Conservation (phyloP, 2,329 filamentous ascomycete genomes). For the Beauveria bassiana region DNA sequence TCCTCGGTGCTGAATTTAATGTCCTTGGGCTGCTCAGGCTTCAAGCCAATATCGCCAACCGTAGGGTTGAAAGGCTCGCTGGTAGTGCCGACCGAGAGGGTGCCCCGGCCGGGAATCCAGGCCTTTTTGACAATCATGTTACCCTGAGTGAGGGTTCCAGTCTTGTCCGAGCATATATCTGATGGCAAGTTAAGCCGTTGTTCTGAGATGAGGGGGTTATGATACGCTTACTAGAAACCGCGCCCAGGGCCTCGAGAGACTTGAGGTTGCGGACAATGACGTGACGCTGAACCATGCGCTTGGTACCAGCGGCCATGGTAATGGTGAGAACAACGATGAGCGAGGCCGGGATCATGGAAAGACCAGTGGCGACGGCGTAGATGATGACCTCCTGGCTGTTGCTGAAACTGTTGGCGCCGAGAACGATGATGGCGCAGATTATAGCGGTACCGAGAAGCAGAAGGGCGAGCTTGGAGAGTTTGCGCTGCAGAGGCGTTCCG, state of each 20-base stretch:
- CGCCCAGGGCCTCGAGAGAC: conserved; percentile 46
- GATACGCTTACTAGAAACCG: conserved; percentile 35
- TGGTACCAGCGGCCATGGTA: conserved; percentile 49
- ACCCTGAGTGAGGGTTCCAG: conserved; percentile 45
- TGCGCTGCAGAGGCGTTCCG: conserved; percentile 62
- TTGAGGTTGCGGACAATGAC: conserved; percentile 46
- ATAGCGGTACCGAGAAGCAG: conserved; percentile 55
- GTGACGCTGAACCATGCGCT: conserved; percentile 44
- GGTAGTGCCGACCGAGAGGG: conserved; percentile 39
- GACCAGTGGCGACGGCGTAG: conserved; percentile 37
- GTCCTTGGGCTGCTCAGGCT: conserved; percentile 27
- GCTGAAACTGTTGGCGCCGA: conserved; percentile 34
- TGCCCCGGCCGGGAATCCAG: conserved; percentile 41
- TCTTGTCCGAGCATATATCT: conserved; percentile 51
- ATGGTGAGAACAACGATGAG: conserved; percentile 48
- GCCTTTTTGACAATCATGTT: conserved; percentile 48
- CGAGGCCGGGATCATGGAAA: conserved; percentile 44
- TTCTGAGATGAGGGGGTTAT: background rate
- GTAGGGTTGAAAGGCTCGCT: conserved; percentile 52
- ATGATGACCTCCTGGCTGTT: conserved; percentile 33
- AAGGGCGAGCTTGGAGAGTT: conserved; percentile 61
- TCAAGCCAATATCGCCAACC: conserved; percentile 37
- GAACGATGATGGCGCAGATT: conserved; percentile 37
- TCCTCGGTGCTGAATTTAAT: conserved; percentile 22
- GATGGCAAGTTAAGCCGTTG: conserved; percentile 17